Conservation (phyloP, 768 basidiomycete genomes). For the Collybia mongolica region DNA sequence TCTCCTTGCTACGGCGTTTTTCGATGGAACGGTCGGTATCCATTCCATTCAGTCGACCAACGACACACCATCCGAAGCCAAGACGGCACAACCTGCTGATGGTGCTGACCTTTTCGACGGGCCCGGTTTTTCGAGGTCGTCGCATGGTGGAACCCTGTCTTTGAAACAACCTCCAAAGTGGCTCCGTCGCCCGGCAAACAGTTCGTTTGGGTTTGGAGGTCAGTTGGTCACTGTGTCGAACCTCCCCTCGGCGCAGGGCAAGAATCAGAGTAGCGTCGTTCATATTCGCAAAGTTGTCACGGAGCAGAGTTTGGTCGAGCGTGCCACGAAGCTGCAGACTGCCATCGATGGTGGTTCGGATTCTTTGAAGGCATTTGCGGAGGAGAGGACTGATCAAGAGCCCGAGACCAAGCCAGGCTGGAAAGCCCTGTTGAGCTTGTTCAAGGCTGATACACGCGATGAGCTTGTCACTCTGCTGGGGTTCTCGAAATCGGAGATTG, state of each 20-base stretch:
- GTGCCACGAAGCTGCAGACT: constrained; percentile 63
- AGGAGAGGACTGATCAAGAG: constrained; percentile 45
- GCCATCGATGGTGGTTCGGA: constrained; percentile 53
- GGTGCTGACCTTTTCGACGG: constrained; percentile 81
- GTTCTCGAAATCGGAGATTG: constrained; percentile 87
- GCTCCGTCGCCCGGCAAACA: constrained; percentile 81
- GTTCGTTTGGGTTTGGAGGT: constrained; percentile 91
- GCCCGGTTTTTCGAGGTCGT: constrained; percentile 49
- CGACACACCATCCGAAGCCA: constrained; percentile 32
- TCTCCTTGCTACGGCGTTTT: constrained; percentile 89
- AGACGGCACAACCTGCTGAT: constrained; percentile 46
- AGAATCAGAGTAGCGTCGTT: constrained; percentile 79
- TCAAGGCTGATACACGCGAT: constrained; percentile 85
- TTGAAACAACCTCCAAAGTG: constrained; percentile 96
- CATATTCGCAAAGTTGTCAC: constrained; percentile 79
- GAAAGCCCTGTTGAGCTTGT: constrained; percentile 87
- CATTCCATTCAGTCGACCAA: constrained; percentile 95
- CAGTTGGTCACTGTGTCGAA: constrained; percentile 81
- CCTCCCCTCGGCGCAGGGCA: constrained; percentile 69
- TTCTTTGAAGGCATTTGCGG: constrained; percentile 65
- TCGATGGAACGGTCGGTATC: constrained; percentile 91
- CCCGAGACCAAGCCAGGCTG: constrained; percentile 54
- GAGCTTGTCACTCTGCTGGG: constrained; percentile 90
- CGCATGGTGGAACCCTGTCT: constrained; percentile 61
- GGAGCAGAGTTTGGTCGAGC: constrained; percentile 70